Evolutionary conservation across 768 basidiomycete species (phyloP), one percentile per base, ranked within the genome.

Genomic region (Roridomyces roridus): DNA sequence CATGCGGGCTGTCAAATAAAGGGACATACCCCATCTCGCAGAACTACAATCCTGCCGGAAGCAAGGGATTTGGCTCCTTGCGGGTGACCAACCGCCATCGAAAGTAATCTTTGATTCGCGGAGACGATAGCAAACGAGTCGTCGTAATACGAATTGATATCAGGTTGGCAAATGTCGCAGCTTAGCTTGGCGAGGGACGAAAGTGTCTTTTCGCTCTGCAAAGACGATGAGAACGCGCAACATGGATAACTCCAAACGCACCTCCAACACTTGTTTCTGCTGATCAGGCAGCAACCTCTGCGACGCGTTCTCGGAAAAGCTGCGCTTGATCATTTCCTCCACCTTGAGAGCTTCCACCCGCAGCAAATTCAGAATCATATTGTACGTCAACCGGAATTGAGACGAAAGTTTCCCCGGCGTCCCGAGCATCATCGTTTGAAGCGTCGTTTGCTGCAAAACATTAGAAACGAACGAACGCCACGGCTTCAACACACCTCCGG

Each of bases 261-360:
- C 96, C 79, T 96, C 88, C 2, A 79, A 70, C 21, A 98, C 91
- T 68, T 89, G 85, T 70, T 89, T 87, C 72, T 98, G 94, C 59
- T 98, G 93, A 51, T 96, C 94, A 5, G 97, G 97, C 26, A 98
- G 77, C 40, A 98, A 77, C 35, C 89, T 81, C 68, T 99, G 97
- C 0, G 97, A 91, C 1, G 94, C 88, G 68, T 98, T 98, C 76
- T 99, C 97, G 17, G 97, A 98, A 73, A 99, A 99, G 70, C 93
- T 95, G 35, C 97, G 83, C 72, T 98, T 98, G 69, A 99, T 98
- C 97, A 99, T 99, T 73, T 99, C 97, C 68, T 99, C 97, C 17
- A 98, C 96, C 56, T 88, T 82, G 43, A 99, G 79, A 0, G 97
- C 96, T 68, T 99, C 97, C 10, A 99, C 97, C 18, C 97, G 87